Conservation (phyloP, 176 grass and related monocot species). For the Carex littledalei region DNA sequence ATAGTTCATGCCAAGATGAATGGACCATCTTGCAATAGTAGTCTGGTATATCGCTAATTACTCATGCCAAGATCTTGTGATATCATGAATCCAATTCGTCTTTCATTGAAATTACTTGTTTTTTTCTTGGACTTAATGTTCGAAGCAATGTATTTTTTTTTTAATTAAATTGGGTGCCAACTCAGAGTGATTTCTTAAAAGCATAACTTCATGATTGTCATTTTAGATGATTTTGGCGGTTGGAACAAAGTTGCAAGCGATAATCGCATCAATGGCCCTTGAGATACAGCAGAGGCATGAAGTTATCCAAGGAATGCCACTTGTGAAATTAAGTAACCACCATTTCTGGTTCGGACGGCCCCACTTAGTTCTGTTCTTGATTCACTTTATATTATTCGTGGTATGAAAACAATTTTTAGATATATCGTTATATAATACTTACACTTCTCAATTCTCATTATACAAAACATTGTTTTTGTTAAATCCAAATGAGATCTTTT, state of each 20-base stretch:
- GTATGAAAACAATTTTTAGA: conserved; percentile 14
- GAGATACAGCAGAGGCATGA: conserved; percentile 54
- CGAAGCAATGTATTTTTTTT: neutral
- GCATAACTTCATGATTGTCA: neutral
- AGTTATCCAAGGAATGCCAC: conserved; percentile 62
- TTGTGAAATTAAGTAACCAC: conserved; percentile 67
- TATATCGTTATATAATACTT: neutral
- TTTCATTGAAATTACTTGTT: neutral
- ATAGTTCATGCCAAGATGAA: neutral
- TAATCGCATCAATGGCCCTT: conserved; percentile 87
- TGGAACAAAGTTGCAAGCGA: conserved; percentile 70
- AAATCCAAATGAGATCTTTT: neutral
- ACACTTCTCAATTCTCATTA: neutral
- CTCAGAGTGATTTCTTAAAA: neutral
- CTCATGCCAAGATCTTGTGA: neutral
- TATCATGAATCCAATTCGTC: neutral
- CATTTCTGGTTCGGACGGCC: conserved; percentile 83
- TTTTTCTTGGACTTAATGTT: neutral
- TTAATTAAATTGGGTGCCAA: neutral
- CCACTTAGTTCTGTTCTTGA: conserved; percentile 70
- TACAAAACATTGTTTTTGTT: neutral
- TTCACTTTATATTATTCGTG: conserved; percentile 74
- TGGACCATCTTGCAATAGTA: neutral
- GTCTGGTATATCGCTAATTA: neutral
- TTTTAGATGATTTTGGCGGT: conserved; percentile 61